These are phyloP conservation scores for Saturnispora hagleri DNA, from an alignment of 805 yeast species.

Conservation along the genomic window DNA sequence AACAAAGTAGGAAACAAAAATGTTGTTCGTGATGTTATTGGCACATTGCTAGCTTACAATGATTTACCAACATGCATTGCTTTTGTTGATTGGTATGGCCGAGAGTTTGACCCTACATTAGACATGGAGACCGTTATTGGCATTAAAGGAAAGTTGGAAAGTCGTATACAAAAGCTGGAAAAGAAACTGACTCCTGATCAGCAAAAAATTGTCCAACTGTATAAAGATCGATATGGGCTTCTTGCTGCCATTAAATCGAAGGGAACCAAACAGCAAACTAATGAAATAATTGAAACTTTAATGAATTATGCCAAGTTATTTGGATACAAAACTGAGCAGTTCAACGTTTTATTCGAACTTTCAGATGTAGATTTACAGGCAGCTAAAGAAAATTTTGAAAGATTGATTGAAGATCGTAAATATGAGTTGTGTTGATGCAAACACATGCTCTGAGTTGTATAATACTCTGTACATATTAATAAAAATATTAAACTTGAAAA, in stretches of 20 bases:
- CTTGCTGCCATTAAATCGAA: not conserved
- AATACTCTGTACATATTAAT: not conserved
- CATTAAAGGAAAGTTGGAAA: slow-evolving; percentile 2
- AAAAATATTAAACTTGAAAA: too few species aligned
- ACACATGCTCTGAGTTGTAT: not conserved
- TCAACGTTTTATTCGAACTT: not conserved
- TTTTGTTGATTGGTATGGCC: slow-evolving; percentile 4
- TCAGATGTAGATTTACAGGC: not conserved
- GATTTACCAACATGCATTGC: slow-evolving; percentile 13
- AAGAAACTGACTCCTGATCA: not conserved
- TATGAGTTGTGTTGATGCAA: not conserved
- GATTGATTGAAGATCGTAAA: not conserved
- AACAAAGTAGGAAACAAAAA: slow-evolving; percentile 3
- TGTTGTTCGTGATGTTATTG: slow-evolving; percentile 10
- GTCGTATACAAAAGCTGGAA: slow-evolving; percentile 3
- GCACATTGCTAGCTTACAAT: slow-evolving; percentile 21
- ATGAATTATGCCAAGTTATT: not conserved
- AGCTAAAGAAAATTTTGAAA: not conserved
- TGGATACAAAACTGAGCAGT: not conserved
- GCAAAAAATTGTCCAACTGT: not conserved
- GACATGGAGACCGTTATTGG: slow-evolving; percentile 1
- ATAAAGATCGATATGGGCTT: slow-evolving; percentile 3
- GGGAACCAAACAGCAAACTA: not conserved
- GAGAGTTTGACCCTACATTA: not conserved
- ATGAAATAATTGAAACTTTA: not conserved